Base-by-base conservation (phyloP, 2,329 filamentous ascomycete species). In the Penicillium vulpinum region DNA sequence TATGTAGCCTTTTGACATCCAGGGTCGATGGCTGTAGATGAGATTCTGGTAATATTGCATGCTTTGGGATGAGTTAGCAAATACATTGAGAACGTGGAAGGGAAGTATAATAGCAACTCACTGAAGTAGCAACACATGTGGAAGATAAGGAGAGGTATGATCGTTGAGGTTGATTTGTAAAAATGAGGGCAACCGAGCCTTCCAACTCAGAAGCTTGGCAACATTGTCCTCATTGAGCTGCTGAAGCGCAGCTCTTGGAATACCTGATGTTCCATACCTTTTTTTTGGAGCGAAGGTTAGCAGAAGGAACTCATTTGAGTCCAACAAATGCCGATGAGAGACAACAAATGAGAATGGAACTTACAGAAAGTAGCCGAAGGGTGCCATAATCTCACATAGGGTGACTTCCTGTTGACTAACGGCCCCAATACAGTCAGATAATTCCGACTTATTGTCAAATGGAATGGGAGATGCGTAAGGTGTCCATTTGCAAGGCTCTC, bases 1-100 rank as follows among this genome's bases (percentile, higher is more conserved):
- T 2, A 70, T 57, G 22, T 63, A 56, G 4, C 58, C 61, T 41
- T 69, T 64, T 16, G 74, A 74, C 48, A 74, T 70, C 67, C 68
- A 74, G 1, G 74, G 74, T 15, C 74, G 61, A 51, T 74, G 72
- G 15, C 66, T 60, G 55, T 73, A 67, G 6, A 74, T 75, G 10
- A 72, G 67, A 16, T 68, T 64, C 38, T 73, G 70, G 46, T 74
- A 63, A 47, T 73, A 75, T 60, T 73, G 70, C 65, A 75, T 70
- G 50, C 49, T 51, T 44, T 44, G 5, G 16, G 11, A 26, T 22
- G n/a, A 4, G 16, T 44, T 29, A 35, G 38, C 6, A 26, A 24
- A 36, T 3, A 13, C 5, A 10, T 11, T 40, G 33, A 54, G 18
- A 58, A 39, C 3, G 29, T 2, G 7, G 4, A 21, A 36, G 13